phyloP scores from a whole-genome alignment of 2,329 filamentous ascomycete species.

The Aureobasidium sp. region DNA sequence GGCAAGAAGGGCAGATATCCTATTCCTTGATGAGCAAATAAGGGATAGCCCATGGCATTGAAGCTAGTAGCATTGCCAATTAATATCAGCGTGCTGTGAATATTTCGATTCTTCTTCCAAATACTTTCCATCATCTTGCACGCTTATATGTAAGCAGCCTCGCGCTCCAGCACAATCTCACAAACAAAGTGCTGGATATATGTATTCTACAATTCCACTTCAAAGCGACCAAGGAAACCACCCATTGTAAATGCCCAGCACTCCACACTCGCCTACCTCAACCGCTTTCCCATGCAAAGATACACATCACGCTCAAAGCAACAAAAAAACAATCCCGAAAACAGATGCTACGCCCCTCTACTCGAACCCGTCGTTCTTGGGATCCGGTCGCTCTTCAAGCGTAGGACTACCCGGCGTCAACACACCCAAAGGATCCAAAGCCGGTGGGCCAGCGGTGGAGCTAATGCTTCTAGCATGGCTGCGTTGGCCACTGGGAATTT shows the following conservation, averaged over 20 bases:
- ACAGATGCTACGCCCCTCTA: background rate
- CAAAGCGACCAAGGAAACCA: no score
- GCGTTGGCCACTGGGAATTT: slow-evolving; percentile 20
- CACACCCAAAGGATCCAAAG: slow-evolving; percentile 26
- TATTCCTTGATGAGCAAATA: background rate
- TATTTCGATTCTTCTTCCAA: background rate
- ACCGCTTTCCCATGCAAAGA: no score
- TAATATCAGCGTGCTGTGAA: background rate
- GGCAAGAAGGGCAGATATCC: slow-evolving; percentile 5
- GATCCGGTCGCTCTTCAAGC: background rate
- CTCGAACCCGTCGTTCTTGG: slow-evolving; percentile 6
- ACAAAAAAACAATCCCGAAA: background rate
- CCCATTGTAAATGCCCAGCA: no score
- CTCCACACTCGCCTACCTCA: no score
- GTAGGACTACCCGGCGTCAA: background rate
- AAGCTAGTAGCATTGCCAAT: no score
- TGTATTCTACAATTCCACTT: no score
- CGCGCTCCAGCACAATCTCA: no score
- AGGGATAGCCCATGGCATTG: background rate
- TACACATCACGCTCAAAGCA: no score
- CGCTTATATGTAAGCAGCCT: no score
- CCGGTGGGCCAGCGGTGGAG: background rate
- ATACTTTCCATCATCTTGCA: no score
- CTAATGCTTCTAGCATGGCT: slow-evolving; percentile 37
- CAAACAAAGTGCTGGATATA: no score